Evolutionary conservation across 2,329 filamentous ascomycete species (phyloP), one percentile per base, ranked within the genome.

Genomic region (Diaporthe aspalathi): DNA sequence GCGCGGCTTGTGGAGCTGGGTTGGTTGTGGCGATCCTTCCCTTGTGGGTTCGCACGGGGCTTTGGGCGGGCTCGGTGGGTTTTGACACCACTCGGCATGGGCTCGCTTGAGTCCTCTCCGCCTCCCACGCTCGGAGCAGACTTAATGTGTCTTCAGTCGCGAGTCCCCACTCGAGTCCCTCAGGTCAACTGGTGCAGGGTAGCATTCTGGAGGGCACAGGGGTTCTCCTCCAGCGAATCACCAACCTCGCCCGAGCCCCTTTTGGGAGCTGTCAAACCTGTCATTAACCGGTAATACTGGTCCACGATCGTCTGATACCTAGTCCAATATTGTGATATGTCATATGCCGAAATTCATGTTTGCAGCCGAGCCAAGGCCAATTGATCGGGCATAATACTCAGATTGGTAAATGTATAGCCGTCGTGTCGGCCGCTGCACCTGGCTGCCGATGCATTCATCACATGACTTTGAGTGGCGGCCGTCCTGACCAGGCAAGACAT

Each of bases 221-320:
- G 62, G 20, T 27, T 50, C 62, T 38, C 22, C 35, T 35, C n/a
- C 43, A n/a, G 57, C 65, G 56, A 45, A 62, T 62, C 45, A 53
- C 32, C n/a, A 63, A 47, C 16, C 54, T 63, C 65, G 70, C 70
- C 43, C 27, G 32, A 16, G 35, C 24, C 22, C 47, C 54, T 43
- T 35, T 27, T 49, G 43, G 63, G 50, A 72, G 47, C 67, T 72
- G 71, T 72, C 70, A 70, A 70, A 72, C 52, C 70, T 72, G 70
- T 72, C 71, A 72, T 24, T 70, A 35, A 49, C 49, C 29, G 38
- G 62, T 67, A 62, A 72, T 50, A 50, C 45, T 38, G 50, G 24
- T 56, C 57, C 45, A 50, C 52, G 71, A 70, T 72, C 54, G 54
- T 67, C 68, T 68, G 63, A 67, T 68, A 52, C 17, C 63, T 40